Percentiles rank a stretch among this genome's conserved stretches.
phyloP scores from a whole-genome alignment of 768 basidiomycete species.

The Russula vinacea region DNA sequence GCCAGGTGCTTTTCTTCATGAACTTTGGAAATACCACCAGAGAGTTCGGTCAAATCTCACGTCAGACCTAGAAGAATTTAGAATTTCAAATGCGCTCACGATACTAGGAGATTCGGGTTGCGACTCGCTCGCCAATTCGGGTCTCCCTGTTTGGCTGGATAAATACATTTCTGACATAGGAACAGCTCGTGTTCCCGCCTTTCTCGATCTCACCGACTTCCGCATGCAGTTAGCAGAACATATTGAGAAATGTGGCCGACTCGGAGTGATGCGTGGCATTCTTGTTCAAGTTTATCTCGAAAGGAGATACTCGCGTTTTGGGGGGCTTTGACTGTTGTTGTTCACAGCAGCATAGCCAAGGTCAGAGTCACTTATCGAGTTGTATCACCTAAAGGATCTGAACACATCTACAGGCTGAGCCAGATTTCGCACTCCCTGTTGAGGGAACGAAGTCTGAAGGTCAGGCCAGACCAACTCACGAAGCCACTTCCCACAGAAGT shows the following conservation, averaged over 20 bases:
- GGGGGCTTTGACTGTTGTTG: no score
- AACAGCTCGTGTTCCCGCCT: no score
- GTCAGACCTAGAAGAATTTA: neutral
- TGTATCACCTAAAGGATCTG: no score
- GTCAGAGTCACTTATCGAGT: no score
- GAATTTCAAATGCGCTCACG: neutral
- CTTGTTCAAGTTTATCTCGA: no score
- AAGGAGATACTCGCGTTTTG: no score
- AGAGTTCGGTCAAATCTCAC: neutral
- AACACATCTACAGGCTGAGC: no score
- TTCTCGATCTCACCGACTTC: neutral
- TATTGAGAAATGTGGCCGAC: accelerated
- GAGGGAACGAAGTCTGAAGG: neutral
- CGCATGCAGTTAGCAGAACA: neutral
- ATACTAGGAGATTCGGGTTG: no score
- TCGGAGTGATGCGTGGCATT: accelerated
- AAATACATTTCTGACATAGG: neutral
- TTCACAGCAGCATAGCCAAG: no score
- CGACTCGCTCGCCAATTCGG: no score
- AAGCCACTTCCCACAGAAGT: neutral
- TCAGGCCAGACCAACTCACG: neutral
- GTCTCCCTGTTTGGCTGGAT: neutral
- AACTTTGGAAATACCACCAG: neutral
- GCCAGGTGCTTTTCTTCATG: neutral
- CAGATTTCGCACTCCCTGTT: no score